Base-by-base conservation (phyloP, 176 grass and related monocot species). In the Eremochloa ophiuroides region DNA sequence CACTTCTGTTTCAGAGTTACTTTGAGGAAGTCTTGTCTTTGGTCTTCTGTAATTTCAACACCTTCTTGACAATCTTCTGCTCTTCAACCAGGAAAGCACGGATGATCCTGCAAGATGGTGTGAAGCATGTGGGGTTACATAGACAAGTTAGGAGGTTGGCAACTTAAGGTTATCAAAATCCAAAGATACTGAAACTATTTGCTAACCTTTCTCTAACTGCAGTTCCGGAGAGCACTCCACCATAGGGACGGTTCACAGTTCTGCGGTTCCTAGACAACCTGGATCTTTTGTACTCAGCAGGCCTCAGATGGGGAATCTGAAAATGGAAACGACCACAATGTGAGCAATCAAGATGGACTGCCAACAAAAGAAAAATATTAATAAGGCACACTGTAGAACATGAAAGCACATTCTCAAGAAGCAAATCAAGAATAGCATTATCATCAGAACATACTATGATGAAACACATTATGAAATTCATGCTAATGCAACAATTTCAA, bases 61-160 rank as follows among this genome's bases (percentile, higher is more conserved):
- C 91, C 51, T 97, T 97, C 89, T 97, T 97, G 79, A 97, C 94
- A 83, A 97, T 97, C 83, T 97, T 97, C 89, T 97, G 92, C 89
- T 94, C 94, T 88, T 97, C 94, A 42, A 97, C 94, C 80, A 97
- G 74, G 67, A 97, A 97, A 26, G 94, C 94, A 34, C 91, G 77
- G 22, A 94, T 97, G 80, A 94, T 97, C 89, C 92, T 97, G 82
- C 59, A 76, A 51, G 44, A 27, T 25, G 30, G 5, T 16, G 2
- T 1, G 34, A 73, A 27, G 1, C 0, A 0, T 8, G 48, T 79
- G 37, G 66, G 65, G n/a, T 3, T 56, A 22, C 2, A 43, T 14
- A 51, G n/a, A 55, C 20, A 55, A n/a, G 50, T 22, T 25, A 62
- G 30, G 17, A 76, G 14, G 30, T 23, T 60, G 46, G 10, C 72